Evolutionary conservation across 352 stramenopile genomes (phyloP), one percentile per base, ranked within the genome.

Genomic region (Phytophthora aleatoria): DNA sequence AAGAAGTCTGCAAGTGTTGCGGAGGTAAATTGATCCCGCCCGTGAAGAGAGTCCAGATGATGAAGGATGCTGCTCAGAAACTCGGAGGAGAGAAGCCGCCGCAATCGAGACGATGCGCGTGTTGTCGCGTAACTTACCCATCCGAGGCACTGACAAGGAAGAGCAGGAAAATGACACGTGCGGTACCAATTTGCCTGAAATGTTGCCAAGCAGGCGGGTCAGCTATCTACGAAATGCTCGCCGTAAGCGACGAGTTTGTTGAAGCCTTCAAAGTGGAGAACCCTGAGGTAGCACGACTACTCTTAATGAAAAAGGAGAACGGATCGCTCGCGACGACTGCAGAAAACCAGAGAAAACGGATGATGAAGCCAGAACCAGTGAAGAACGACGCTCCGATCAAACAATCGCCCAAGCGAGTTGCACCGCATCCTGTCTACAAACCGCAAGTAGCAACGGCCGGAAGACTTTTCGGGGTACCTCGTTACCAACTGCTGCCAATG

Each of bases 91-190:
- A 68, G 11, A 11, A 13, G 0, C 45, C 45, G 13, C 64, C 58
- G 11, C 31, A 24, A 20, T 71, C 58, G 10, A 51, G 64, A 16
- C 44, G 51, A 26, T 71, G 64, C 7, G 64, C 64, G 11, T 71
- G 64, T 49, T 71, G 64, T 50, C 58, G 58, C n/a, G 50, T 68
- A n/a, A 64, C 26, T n/a, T 71, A 71, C 39, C 57, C 58, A 7
- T 57, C 47, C 3, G 41, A 24, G 8, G 57, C 44, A 2, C 28
- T 71, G 3, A 71, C 57, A 10, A 50, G 33, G 2, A 71, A 71
- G 3, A 71, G 58, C 52, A 67, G 58, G 16, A 67, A 67, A 31
- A 15, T 43, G 39, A 60, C 57, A 4, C 57, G 64, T n/a, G 52
- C 35, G 11, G 64, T 71, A 11, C 36, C 64, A n/a, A 58, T 62